phyloP scores from a whole-genome alignment of 495 filamentous ascomycete species.

The Pseudomonodictys pantanalensis region DNA sequence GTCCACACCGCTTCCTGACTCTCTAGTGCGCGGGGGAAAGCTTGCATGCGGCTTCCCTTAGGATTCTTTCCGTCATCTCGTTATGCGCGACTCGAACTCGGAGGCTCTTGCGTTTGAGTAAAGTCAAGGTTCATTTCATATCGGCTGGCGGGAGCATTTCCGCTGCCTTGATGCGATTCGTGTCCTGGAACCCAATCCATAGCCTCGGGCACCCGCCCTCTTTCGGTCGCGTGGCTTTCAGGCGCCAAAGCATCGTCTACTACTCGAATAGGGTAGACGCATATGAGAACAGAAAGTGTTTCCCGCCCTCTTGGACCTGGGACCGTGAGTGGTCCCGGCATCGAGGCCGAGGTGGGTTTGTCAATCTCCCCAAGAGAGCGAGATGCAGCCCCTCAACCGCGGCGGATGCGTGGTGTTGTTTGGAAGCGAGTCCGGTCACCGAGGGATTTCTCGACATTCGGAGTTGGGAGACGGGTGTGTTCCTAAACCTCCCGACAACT shows the following conservation, averaged over 20 bases:
- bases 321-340: constrained; percentile 11
- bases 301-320: constrained; percentile 20
- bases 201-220: constrained; percentile 16
- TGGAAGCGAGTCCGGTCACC: constrained; percentile 9
- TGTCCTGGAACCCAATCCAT: constrained; percentile 14
- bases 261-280: neutral
- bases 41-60: constrained; percentile 10
- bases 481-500: no score
- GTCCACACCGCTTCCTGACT: neutral
- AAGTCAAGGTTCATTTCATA: neutral
- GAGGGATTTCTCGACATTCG: constrained; percentile 3
- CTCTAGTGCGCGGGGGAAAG: constrained; percentile 22
- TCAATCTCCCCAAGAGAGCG: neutral
- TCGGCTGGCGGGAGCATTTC: constrained; percentile 15
- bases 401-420: neutral
- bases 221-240: constrained; percentile 13
- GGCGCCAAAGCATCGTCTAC: neutral
- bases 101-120: neutral
- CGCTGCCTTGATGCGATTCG: constrained; percentile 8
- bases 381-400: neutral
- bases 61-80: neutral
- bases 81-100: constrained; percentile 7
- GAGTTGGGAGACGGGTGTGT: neutral
- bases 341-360: neutral
- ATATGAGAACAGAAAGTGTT: constrained; percentile 5